Evolutionary conservation across 345 rosid species (phyloP).

Genomic region (Corymbia maculata): DNA sequence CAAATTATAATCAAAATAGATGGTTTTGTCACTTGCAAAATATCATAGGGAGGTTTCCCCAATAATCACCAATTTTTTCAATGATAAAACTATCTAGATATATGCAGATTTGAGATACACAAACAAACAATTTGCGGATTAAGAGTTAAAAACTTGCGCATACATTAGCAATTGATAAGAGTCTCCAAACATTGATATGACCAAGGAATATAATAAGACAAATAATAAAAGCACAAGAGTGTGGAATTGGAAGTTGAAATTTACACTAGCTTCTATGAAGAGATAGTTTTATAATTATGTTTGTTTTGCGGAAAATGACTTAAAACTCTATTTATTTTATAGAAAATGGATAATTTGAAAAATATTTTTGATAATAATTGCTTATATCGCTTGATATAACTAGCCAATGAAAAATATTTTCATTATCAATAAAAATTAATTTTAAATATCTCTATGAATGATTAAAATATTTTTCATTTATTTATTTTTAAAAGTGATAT

Average conservation of each 20-base stretch:
- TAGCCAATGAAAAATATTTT: background rate
- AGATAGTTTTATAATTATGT: background rate
- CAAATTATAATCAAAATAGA: background rate
- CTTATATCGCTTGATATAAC: background rate
- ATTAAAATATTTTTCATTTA: background rate
- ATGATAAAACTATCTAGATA: background rate
- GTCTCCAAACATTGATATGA: background rate
- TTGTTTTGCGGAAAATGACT: background rate
- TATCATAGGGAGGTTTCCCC: background rate
- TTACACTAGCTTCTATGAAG: background rate
- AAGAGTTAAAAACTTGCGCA: background rate
- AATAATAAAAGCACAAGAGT: background rate
- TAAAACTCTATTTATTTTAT: too few species aligned
- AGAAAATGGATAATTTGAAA: background rate
- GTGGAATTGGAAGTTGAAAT: background rate
- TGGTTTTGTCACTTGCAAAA: background rate
- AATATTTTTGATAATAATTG: background rate
- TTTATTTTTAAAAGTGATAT: background rate
- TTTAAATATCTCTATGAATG: background rate
- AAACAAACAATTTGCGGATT: background rate
- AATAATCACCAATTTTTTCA: too few species aligned
- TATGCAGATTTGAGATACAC: background rate
- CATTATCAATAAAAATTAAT: fast-evolving
- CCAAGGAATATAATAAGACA: background rate
- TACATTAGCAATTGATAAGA: background rate